Base-by-base conservation (phyloP, 352 stramenopile species). In the Globisporangium recalcitrans region DNA sequence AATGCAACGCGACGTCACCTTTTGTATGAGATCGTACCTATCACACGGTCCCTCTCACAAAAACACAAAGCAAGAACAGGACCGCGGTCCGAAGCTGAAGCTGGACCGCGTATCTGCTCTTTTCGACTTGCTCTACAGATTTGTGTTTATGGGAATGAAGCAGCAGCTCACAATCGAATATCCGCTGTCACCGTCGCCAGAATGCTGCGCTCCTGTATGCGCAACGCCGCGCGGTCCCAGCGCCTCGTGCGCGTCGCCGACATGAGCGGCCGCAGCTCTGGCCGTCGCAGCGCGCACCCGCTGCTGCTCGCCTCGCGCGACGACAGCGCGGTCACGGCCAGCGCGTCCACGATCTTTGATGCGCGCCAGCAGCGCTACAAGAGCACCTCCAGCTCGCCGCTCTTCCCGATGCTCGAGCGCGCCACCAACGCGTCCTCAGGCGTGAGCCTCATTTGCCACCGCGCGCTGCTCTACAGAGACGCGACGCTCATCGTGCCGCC, bases 161-260 rank as follows among this genome's bases (percentile, higher is more conserved):
- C n/a, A n/a, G n/a, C n/a, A n/a, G 24, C 16, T 52, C 48, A 55
- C 27, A 55, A 55, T 40, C 49, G 49, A 55, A 55, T 55, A 54
- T 54, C 48, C 24, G 24, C 27, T 7, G 14, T 14, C 48, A 21
- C 4, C 3, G n/a, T 4, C 34, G 13, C 4, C 32, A 64, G 3
- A 32, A 85, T 85, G 75, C 51, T 84, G 64, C 73, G 71, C 58
- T 79, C 71, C 13, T 70, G 75, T 61, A 64, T 83, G 55, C 69
- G 72, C 56, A 72, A 76, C 42, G 68, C 58, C 46, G 61, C 63
- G 70, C 75, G 67, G 16, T 70, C 70, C 14, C 70, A 83, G 59
- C 65, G 65, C 8, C 56, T 83, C 16, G 46, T 71, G 56, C 69
- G 58, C 53, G 68, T 64, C 44, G 68, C 51, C 29, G 58, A 58